Percentiles rank a stretch among this genome's conserved stretches.
Evolutionary conservation across 345 rosid species (phyloP).

Genomic region (Citrus glauca): DNA sequence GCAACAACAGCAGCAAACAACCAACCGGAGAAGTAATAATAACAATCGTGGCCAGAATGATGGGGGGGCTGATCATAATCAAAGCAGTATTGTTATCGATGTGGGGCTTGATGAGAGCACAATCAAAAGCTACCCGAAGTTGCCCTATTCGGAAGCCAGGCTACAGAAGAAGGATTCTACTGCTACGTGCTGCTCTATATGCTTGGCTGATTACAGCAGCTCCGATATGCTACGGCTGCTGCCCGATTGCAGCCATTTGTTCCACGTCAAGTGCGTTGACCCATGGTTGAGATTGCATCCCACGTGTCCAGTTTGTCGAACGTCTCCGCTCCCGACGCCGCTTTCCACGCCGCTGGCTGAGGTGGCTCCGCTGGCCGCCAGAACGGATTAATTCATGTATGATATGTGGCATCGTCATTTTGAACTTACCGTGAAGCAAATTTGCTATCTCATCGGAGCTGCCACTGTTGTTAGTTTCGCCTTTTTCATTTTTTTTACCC

Average conservation of each 20-base stretch:
- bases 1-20: background rate
- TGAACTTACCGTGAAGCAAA: too few relatives aligned
- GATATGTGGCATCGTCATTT: background rate
- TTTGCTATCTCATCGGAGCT: background rate
- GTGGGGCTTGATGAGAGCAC: slow-evolving; percentile 72
- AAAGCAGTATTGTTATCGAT: slow-evolving; percentile 24
- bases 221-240: slow-evolving; percentile 50
- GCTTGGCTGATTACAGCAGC: slow-evolving; percentile 73
- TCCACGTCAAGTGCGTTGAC: slow-evolving; percentile 79
- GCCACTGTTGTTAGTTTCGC: background rate
- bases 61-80: slow-evolving; percentile 6
- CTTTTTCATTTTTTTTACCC: too few relatives aligned
- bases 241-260: slow-evolving; percentile 79
- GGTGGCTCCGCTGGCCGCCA: slow-evolving; percentile 62
- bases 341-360: slow-evolving; percentile 72
- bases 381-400: slow-evolving; percentile 32
- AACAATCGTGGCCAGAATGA: background rate
- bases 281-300: slow-evolving; percentile 78
- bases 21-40: background rate
- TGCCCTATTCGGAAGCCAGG: slow-evolving; percentile 64
- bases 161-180: slow-evolving; percentile 34
- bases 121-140: slow-evolving; percentile 66
- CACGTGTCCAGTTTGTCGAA: slow-evolving; percentile 76
- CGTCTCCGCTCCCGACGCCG: slow-evolving; percentile 86
- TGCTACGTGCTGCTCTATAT: slow-evolving; percentile 65